A percentile compares a stretch with the other conserved stretches of the same genome.
Conservation (phyloP, 805 yeast species). For the Ogataea methanolica region DNA sequence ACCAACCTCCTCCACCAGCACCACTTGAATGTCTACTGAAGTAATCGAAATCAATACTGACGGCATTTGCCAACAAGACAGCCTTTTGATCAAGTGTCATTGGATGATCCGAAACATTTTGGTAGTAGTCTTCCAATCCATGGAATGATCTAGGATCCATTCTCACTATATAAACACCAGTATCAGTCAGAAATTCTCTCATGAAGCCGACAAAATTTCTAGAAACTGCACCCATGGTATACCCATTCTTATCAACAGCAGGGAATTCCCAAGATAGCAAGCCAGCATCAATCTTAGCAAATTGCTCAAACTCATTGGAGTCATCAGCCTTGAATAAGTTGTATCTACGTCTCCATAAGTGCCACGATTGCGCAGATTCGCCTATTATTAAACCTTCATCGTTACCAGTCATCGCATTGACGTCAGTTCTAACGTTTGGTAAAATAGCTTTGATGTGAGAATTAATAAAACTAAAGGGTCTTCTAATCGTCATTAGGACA, state of each 20-base stretch:
- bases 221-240: conserved; percentile 71
- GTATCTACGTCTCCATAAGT: conserved; percentile 86
- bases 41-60: conserved; percentile 92
- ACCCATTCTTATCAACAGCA: conserved; percentile 52
- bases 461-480: conserved; percentile 87
- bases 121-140: conserved; percentile 48
- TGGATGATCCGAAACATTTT: conserved; percentile 35
- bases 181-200: conserved; percentile 88
- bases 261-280: conserved; percentile 86
- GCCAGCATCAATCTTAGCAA: conserved; percentile 84
- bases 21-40: conserved; percentile 85
- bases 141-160: conserved; percentile 72
- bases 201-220: conserved; percentile 95
- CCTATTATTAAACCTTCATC: conserved; percentile 56
- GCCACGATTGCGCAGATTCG: conserved; percentile 91
- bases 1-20: conserved; percentile 38
- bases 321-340: conserved; percentile 57
- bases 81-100: conserved; percentile 82
- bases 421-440: conserved; percentile 43
- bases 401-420: conserved; percentile 32
- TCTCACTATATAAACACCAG: conserved; percentile 84
- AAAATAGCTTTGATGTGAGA: conserved; percentile 74
- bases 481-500: conserved; percentile 55
- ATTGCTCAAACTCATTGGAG: conserved; percentile 56
- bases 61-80: conserved; percentile 78